Percentiles rank a stretch among this genome's conserved stretches.
Evolutionary conservation across 2,329 filamentous ascomycete genomes (phyloP).

Genomic region (Hypoxylon sp.): DNA sequence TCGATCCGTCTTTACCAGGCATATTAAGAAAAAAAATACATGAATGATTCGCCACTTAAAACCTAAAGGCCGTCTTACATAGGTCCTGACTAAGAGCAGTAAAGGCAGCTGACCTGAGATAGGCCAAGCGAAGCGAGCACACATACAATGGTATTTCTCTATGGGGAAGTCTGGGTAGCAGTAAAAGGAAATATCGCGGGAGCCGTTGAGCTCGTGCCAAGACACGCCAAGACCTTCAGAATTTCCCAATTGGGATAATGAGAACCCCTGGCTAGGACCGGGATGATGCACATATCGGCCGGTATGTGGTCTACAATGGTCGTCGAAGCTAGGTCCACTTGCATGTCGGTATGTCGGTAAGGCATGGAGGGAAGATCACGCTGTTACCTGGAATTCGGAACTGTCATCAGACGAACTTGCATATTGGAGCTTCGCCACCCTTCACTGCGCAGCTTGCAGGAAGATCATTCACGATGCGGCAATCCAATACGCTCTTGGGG

Average conservation of each 20-base stretch:
- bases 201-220: slow-evolving; percentile 32
- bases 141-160: slow-evolving; percentile 25
- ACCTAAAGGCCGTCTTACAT: slow-evolving; percentile 21
- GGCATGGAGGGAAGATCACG: slow-evolving; percentile 40
- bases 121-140: slow-evolving; percentile 28
- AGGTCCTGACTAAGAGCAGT: slow-evolving; percentile 23
- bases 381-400: slow-evolving; percentile 46
- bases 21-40: slow-evolving; percentile 14
- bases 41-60: slow-evolving; percentile 22
- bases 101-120: slow-evolving; percentile 39
- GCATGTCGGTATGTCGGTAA: slow-evolving; percentile 32
- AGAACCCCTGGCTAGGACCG: slow-evolving; percentile 22
- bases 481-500: slow-evolving; percentile 13
- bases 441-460: slow-evolving; percentile 24
- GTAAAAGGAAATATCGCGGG: slow-evolving; percentile 43
- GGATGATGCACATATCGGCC: slow-evolving; percentile 35
- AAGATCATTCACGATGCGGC: slow-evolving; percentile 35
- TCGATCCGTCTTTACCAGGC: slow-evolving; percentile 9
- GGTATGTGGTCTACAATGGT: slow-evolving; percentile 16
- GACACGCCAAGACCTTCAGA: slow-evolving; percentile 32
- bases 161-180: slow-evolving; percentile 41
- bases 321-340: slow-evolving; percentile 23
- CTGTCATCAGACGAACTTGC: slow-evolving; percentile 41
- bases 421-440: slow-evolving; percentile 35
- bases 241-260: slow-evolving; percentile 43